Evolutionary conservation across 164 flowering plant genomes (phyloP), one percentile per base, ranked within the genome.

Genomic region (Amborella trichopoda): DNA sequence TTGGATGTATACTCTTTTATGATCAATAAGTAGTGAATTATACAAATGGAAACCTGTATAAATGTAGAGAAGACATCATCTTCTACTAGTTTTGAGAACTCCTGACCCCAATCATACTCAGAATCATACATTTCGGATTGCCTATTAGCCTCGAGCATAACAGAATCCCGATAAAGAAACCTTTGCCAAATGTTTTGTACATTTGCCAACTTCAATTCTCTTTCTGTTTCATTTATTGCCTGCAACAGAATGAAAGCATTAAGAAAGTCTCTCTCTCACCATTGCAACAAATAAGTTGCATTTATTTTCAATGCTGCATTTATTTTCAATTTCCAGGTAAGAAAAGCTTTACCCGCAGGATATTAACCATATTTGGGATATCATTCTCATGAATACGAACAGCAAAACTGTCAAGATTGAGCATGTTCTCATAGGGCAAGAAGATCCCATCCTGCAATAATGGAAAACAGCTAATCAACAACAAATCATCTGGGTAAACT

Each of bases 271-370:
- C n/a, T n/a, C n/a, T n/a, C n/a, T n/a, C n/a, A n/a, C n/a, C n/a
- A n/a, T n/a, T n/a, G n/a, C n/a, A n/a, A n/a, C n/a, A n/a, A n/a
- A n/a, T n/a, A n/a, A n/a, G n/a, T n/a, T n/a, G n/a, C n/a, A n/a
- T n/a, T n/a, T n/a, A n/a, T n/a, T n/a, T n/a, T n/a, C n/a, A n/a
- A n/a, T n/a, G n/a, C n/a, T n/a, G n/a, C n/a, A n/a, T n/a, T n/a
- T n/a, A n/a, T n/a, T n/a, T n/a, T n/a, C n/a, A n/a, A n/a, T n/a
- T n/a, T n/a, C n/a, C n/a, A n/a, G n/a, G n/a, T n/a, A n/a, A n/a
- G n/a, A n/a, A n/a, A n/a, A n/a, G n/a, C n/a, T n/a, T 48, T 78
- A 87, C 99, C 90, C 77, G 63, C n/a, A 91, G 86, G 72, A 75
- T 77, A 23, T 74, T 64, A 23, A 80, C 65, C 74, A 91, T 48